Conservation (phyloP, 2,329 filamentous ascomycete species). For the Nothophoma quercina region DNA sequence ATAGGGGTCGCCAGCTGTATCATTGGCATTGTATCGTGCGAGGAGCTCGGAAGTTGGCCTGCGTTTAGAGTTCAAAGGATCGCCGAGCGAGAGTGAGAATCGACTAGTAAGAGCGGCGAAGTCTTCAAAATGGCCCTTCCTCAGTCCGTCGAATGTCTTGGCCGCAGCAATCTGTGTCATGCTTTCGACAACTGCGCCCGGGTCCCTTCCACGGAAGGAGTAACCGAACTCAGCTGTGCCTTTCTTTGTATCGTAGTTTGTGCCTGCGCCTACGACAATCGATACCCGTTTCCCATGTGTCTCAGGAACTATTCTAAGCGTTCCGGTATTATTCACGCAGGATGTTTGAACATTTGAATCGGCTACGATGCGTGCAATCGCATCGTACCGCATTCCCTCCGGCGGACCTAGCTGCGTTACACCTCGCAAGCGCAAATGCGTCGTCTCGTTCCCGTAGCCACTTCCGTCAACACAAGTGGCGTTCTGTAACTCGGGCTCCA, state of each 20-base stretch:
- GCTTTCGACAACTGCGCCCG: conserved; percentile 49
- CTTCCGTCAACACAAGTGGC: conserved; percentile 44
- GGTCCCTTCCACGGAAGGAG: conserved; percentile 60
- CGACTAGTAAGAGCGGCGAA: conserved; percentile 50
- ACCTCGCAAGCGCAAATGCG: conserved; percentile 28
- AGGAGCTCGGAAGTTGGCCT: conserved; percentile 50
- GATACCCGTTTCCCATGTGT: conserved; percentile 29
- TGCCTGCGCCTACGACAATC: conserved; percentile 55
- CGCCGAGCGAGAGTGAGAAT: conserved; percentile 58
- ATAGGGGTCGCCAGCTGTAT: conserved; percentile 56
- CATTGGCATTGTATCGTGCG: conserved; percentile 35
- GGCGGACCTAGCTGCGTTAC: conserved; percentile 52
- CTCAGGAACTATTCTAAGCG: conserved; percentile 16
- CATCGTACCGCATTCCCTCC: conserved; percentile 56
- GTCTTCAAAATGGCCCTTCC: conserved; percentile 51
- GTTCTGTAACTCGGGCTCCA: conserved; percentile 37
- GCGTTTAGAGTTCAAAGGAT: conserved; percentile 51
- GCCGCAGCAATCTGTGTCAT: conserved; percentile 43
- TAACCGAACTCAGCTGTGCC: conserved; percentile 55
- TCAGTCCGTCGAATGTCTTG: conserved; percentile 45
- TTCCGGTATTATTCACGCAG: conserved; percentile 18
- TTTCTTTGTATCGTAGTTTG: conserved; percentile 60
- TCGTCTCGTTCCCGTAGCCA: conserved; percentile 37
- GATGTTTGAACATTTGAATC: conserved; percentile 19
- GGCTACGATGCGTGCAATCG: conserved; percentile 43